Evolutionary conservation across 768 basidiomycete species (phyloP), one percentile per base, ranked within the genome.

Genomic region (Russula emetica): DNA sequence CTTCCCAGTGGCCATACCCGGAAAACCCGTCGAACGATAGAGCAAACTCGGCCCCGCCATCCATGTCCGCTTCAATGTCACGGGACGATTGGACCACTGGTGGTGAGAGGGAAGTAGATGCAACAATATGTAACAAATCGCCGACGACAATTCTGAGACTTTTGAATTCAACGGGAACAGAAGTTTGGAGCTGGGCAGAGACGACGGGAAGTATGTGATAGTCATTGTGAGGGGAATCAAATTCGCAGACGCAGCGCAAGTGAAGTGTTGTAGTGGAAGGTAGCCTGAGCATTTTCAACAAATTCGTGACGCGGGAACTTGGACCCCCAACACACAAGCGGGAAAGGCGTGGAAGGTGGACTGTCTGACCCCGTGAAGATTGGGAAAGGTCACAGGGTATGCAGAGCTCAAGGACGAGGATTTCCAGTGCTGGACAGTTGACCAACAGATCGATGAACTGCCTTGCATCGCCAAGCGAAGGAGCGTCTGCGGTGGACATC

Each of bases 311-410:
- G 18, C 63, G 34, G 6, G 52, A 24, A 55, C 20, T 64, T 55
- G 58, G 40, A 2, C 52, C 63, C 3, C 28, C n/a, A 24, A 60
- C 24, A 34, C 34, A 42, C 14, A 64, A 26, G 5, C 45, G 36
- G 11, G 57, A 49, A 60, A 64, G 63, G 7, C 6, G 42, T 16
- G 63, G 58, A 42, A 64, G 63, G 47, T n/a, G 36, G 26, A 64
- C 38, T 22, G 26, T 38, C 42, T 30, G 57, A 18, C 8, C 36
- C 5, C 3, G 14, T 11, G 45, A 11, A 9, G 5, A 18, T 24
- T 60, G 34, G 34, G 45, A 18, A 49, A 32, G 58, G 7, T 16
- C 14, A 22, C 26, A 1, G 24, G 57, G 57, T 42, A 64, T 49
- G 47, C 63, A 64, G 28, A 2, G 34, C 6, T 55, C 53, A 7